These are phyloP conservation scores for Gastroboletus turbinatus DNA, from an alignment of 1,284 basidiomycete species.

Conservation along the genomic window DNA sequence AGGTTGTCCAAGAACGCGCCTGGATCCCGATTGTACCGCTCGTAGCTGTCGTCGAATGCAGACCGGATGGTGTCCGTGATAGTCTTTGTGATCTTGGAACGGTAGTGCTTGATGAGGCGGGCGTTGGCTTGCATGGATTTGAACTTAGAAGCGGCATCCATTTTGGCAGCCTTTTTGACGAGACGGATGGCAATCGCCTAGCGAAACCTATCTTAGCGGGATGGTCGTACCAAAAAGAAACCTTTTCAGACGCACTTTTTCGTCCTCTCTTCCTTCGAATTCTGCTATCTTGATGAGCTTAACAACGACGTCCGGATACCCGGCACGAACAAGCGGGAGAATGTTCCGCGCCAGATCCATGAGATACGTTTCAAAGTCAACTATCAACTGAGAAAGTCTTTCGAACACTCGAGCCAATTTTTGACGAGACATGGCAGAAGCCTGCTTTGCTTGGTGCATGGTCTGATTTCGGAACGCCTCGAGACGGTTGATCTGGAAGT, in stretches of 20 bases:
- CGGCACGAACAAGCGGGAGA: slow-evolving; percentile 79
- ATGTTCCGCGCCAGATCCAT: slow-evolving; percentile 77
- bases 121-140: slow-evolving; percentile 92
- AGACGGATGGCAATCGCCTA: slow-evolving; percentile 91
- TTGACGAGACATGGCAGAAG: slow-evolving; percentile 64
- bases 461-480: slow-evolving; percentile 94
- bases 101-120: slow-evolving; percentile 94
- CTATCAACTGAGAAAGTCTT: slow-evolving; percentile 79
- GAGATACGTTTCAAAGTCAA: slow-evolving; percentile 87
- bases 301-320: slow-evolving; percentile 83
- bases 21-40: slow-evolving; percentile 62
- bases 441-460: slow-evolving; percentile 88
- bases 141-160: slow-evolving; percentile 88
- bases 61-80: slow-evolving; percentile 78
- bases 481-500: slow-evolving; percentile 87
- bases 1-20: slow-evolving; percentile 77
- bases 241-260: slow-evolving; percentile 65
- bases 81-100: slow-evolving; percentile 83
- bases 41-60: slow-evolving; percentile 72
- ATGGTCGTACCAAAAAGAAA: not conserved
- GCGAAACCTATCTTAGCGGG: slow-evolving; percentile 1
- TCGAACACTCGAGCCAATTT: slow-evolving; percentile 84
- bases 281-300: slow-evolving; percentile 93
- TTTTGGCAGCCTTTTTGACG: slow-evolving; percentile 88
- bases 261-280: slow-evolving; percentile 89